phyloP scores from a whole-genome alignment of 108 stramenopile species.

The Cyclotella baltica region DNA sequence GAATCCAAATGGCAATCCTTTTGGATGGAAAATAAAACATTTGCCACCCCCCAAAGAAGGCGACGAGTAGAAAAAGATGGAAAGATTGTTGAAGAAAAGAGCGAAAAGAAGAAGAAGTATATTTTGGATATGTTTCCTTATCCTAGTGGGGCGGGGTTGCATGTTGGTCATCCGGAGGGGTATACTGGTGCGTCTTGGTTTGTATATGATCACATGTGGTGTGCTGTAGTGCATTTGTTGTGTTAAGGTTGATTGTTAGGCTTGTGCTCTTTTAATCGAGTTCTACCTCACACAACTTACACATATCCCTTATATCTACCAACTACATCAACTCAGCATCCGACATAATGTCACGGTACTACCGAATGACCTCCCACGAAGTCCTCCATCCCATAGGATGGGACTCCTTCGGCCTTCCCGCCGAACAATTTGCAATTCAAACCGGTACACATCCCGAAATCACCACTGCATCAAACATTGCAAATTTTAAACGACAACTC shows the following conservation, averaged over 20 bases:
- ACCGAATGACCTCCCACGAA: conserved; percentile 95
- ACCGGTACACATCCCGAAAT: conserved; percentile 96
- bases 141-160: conserved; percentile 97
- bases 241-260: no score
- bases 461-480: conserved; percentile 94
- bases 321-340: conserved; percentile 69
- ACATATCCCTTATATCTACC: conserved; percentile 18
- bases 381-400: conserved; percentile 99
- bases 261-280: no score
- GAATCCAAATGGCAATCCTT: conserved; percentile 92
- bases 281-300: neutral
- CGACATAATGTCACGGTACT: conserved; percentile 98
- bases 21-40: conserved; percentile 87
- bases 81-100: conserved; percentile 38
- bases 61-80: conserved; percentile 27
- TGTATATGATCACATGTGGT: neutral
- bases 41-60: conserved; percentile 74
- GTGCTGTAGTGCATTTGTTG: no score
- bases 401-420: conserved; percentile 99
- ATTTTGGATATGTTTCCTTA: conserved; percentile 99
- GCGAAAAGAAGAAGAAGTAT: conserved; percentile 88
- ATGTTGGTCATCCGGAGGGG: conserved; percentile 98
- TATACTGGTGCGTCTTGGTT: conserved; percentile 78
- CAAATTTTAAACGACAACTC: conserved; percentile 95
- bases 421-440: conserved; percentile 98